Evolutionary conservation across 805 yeast species (phyloP).

Genomic region (Debaryomyces castellii): DNA sequence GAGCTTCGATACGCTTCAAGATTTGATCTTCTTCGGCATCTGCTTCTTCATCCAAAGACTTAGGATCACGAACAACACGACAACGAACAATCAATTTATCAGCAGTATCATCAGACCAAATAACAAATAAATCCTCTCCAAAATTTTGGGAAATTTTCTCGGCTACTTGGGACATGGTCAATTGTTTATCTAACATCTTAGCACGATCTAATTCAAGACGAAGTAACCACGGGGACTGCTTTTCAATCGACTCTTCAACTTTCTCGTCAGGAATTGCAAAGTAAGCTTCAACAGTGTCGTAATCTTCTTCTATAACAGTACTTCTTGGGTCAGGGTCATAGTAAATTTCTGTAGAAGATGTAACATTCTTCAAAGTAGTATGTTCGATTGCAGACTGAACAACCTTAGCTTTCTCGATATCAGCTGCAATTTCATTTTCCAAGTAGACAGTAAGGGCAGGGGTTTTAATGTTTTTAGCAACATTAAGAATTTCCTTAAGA

Average conservation of each 20-base stretch:
- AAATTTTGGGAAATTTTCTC: constrained; percentile 90
- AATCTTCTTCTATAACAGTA: constrained; percentile 95
- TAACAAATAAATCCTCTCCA: constrained; percentile 92
- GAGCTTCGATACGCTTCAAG: constrained; percentile 90
- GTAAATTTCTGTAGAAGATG: constrained; percentile 95
- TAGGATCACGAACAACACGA: constrained; percentile 96
- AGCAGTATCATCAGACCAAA: constrained; percentile 99
- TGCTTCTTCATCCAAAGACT: constrained; percentile 86
- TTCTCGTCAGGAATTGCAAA: constrained; percentile 98
- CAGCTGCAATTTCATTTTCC: constrained; percentile 74
- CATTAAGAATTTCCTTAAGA: constrained; percentile 95
- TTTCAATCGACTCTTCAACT: constrained; percentile 88
- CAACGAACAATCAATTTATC: constrained; percentile 96
- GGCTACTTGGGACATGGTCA: constrained; percentile 98
- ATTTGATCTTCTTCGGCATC: constrained; percentile 97
- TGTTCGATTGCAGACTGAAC: constrained; percentile 97
- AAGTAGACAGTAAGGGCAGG: constrained; percentile 97
- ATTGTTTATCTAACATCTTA: constrained; percentile 95
- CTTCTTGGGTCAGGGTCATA: constrained; percentile 98
- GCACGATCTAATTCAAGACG: constrained; percentile 98
- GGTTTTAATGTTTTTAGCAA: constrained; percentile 98
- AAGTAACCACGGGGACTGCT: constrained; percentile 96
- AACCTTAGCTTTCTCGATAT: constrained; percentile 90
- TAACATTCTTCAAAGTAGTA: constrained; percentile 89
- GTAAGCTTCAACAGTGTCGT: constrained; percentile 95